These are phyloP conservation scores for Colletotrichum sp. DNA, from an alignment of 2,329 filamentous ascomycete species.

Conservation along the genomic window DNA sequence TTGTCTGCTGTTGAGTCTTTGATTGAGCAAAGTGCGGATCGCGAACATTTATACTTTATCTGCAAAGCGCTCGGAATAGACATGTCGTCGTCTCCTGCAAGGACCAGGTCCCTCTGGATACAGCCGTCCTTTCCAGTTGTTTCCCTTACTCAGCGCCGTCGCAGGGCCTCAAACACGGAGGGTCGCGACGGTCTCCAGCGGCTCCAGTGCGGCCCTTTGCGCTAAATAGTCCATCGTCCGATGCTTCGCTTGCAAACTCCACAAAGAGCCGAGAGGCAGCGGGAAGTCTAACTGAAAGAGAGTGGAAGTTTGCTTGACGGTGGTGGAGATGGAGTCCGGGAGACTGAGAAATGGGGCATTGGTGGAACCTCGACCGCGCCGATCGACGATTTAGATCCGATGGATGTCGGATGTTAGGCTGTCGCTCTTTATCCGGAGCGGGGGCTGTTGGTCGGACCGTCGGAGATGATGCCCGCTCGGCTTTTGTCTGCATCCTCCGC, in stretches of 20 bases:
- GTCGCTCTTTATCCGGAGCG: neutral
- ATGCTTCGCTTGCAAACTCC: neutral
- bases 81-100: neutral
- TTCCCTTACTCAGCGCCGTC: neutral
- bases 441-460: neutral
- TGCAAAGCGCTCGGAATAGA: neutral
- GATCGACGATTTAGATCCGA: neutral
- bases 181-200: neutral
- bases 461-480: neutral
- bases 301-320: neutral
- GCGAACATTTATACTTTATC: neutral
- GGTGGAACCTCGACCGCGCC: neutral
- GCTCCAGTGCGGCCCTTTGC: neutral
- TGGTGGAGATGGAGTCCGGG: neutral
- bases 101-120: neutral
- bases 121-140: neutral
- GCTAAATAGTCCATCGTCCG: neutral
- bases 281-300: neutral
- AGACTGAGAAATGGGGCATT: neutral
- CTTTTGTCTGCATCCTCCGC: neutral
- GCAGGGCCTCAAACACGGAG: neutral
- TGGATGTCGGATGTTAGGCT: neutral
- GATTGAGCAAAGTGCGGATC: neutral
- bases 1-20: neutral
- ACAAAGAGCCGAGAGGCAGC: neutral